Base-by-base conservation (phyloP, 805 yeast species). In the Ogataea pignaliae region DNA sequence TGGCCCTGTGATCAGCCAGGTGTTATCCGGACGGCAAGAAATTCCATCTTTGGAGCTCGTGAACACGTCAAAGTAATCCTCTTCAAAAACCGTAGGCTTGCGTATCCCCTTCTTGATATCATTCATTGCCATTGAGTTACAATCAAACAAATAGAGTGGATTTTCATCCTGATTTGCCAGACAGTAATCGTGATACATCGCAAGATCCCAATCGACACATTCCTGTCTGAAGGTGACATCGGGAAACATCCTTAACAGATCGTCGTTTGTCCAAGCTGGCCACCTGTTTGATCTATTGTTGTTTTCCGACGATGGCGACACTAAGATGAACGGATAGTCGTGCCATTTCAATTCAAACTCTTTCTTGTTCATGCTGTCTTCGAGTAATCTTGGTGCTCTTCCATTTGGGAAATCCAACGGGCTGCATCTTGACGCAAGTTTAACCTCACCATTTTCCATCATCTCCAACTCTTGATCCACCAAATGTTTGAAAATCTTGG, bases 1-100 rank as follows among this genome's bases (percentile, higher is more conserved):
- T 2, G 95, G 89, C 0, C 97, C 97, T 8, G 85, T 74, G 38
- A 90, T 90, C 17, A 89, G 67, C 97, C 97, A 89, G n/a, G 91
- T 76, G 60, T 85, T 84, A 62, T 89, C 96, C 1, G 97, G 97
- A 40, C 97, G 70, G 53, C 85, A 81, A 13, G 65, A 63, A 14
- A 59, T 43, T 4, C 50, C 48, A 13, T 57, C 55, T 10, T 54
- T 51, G 4, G 13, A 12, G 6, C 13, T 30, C 18, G 51, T 51
- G 36, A 62, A 56, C n/a, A 79, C 60, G 18, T 70, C 72, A 63
- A 87, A 87, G 37, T 75, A 71, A 60, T 87, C 95, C 14, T 70
- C 55, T 36, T 72, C 66, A 54, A 85, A 83, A 1, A 76, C 66
- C 1, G 57, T 43, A 0, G 95, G 93, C 1, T 67, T 66, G 2